Percentiles rank a stretch among this genome's conserved stretches.
Evolutionary conservation across 495 filamentous ascomycete genomes (phyloP).

Genomic region (Neurospora pannonica): DNA sequence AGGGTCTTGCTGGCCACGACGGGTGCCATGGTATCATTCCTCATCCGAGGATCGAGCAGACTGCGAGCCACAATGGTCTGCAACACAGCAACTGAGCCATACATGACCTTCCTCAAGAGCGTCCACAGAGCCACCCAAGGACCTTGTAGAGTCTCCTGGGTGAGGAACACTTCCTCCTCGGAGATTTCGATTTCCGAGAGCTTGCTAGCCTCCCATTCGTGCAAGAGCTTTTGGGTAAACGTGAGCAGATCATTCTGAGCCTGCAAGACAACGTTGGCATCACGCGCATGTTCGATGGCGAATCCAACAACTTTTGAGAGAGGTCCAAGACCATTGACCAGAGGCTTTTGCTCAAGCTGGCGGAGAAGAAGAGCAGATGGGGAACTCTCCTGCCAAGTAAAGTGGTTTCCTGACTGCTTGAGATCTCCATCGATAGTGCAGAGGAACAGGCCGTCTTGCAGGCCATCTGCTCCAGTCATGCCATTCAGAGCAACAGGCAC

Average conservation of each 20-base stretch:
- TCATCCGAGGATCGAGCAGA: conserved; percentile 34
- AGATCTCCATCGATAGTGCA: conserved; percentile 69
- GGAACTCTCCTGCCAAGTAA: conserved; percentile 61
- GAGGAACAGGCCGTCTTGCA: conserved; percentile 76
- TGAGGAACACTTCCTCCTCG: conserved; percentile 61
- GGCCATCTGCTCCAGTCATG: conserved; percentile 59
- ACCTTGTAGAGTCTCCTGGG: conserved; percentile 54
- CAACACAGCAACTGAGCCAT: conserved; percentile 66
- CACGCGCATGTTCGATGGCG: conserved; percentile 54
- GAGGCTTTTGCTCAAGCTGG: conserved; percentile 52
- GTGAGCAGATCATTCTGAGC: conserved; percentile 61
- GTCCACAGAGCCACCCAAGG: conserved; percentile 77
- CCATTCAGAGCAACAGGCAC: conserved; percentile 61
- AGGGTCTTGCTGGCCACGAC: conserved; percentile 67
- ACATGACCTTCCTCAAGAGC: conserved; percentile 69
- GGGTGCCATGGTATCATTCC: conserved; percentile 47
- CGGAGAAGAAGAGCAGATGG: conserved; percentile 48
- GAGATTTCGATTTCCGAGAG: conserved; percentile 73
- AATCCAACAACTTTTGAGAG: conserved; percentile 69
- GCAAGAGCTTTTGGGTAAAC: conserved; percentile 60
- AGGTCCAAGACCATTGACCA: conserved; percentile 69
- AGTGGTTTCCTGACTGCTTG: conserved; percentile 51
- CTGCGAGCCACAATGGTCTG: conserved; percentile 62
- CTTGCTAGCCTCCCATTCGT: conserved; percentile 80
- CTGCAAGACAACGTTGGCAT: conserved; percentile 51